Percentiles rank a stretch among this genome's conserved stretches.
phyloP scores from a whole-genome alignment of 108 stramenopile species.

The Discostella pseudostelligera region DNA sequence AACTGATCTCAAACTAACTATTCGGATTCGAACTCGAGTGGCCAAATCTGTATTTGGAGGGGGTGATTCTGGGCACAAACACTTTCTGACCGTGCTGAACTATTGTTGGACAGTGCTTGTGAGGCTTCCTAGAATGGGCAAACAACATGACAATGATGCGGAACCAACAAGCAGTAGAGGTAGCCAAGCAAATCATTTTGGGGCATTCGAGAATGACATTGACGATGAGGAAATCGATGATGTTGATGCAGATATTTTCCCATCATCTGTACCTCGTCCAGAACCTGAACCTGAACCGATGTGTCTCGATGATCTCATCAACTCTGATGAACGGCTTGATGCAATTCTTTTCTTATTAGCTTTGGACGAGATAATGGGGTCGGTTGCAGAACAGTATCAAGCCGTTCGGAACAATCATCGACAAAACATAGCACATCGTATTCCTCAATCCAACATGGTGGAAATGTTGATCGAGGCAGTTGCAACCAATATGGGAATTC shows the following conservation, averaged over 20 bases:
- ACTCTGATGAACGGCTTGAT: conserved; percentile 45
- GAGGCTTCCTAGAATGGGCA: conserved; percentile 3
- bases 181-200: conserved; percentile 7
- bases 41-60: conserved; percentile 42
- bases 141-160: neutral
- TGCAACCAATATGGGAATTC: conserved; percentile 41
- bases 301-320: conserved; percentile 38
- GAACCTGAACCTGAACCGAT: conserved; percentile 11
- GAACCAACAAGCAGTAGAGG: neutral
- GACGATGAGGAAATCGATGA: conserved; percentile 36
- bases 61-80: conserved; percentile 47
- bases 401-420: neutral
- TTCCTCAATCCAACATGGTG: conserved; percentile 19
- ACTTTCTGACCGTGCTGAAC: conserved; percentile 35
- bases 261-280: conserved; percentile 26
- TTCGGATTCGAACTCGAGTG: conserved; percentile 41
- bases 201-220: conserved; percentile 8
- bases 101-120: conserved; percentile 44
- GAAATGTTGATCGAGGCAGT: conserved; percentile 42
- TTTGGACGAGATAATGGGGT: conserved; percentile 38
- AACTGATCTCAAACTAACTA: conserved; percentile 43
- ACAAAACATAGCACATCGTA: neutral
- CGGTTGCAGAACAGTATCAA: conserved; percentile 21
- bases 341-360: conserved; percentile 41
- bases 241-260: conserved; percentile 26